Evolutionary conservation across 106 monocot genomes (phyloP).

Genomic region (Allium fistulosum): DNA sequence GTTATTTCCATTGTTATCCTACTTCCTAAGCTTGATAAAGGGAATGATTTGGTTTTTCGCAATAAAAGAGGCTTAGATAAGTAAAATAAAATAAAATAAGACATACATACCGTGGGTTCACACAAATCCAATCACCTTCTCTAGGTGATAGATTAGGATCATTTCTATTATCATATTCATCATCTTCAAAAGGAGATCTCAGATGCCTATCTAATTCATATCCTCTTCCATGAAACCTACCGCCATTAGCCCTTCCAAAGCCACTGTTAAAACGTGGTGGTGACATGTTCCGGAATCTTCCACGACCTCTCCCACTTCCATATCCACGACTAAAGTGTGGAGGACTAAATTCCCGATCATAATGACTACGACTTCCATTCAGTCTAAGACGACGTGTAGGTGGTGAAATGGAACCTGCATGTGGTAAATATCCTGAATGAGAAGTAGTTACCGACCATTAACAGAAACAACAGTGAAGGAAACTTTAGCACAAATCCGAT

Average conservation of each 20-base stretch:
- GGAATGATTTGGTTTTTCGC: no score
- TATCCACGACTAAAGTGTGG: slow-evolving; percentile 27
- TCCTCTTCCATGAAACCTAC: slow-evolving; percentile 25
- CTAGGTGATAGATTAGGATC: slow-evolving; percentile 90
- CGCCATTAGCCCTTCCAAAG: slow-evolving; percentile 23
- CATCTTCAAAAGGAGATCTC: slow-evolving; percentile 13
- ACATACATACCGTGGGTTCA: slow-evolving; percentile 60
- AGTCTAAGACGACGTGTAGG: slow-evolving; percentile 20
- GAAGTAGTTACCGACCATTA: no score
- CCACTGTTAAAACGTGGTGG: slow-evolving; percentile 15
- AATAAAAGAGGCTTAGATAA: no score
- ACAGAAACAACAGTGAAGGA: no score
- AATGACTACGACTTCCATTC: slow-evolving; percentile 13
- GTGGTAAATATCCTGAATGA: slow-evolving; percentile 20
- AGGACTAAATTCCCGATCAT: slow-evolving; percentile 23
- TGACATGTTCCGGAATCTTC: slow-evolving; percentile 38
- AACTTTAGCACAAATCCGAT: no score
- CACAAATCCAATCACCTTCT: slow-evolving; percentile 96
- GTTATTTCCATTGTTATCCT: no score
- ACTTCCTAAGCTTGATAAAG: no score
- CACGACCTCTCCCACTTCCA: slow-evolving; percentile 40
- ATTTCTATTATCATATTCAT: slow-evolving; percentile 53
- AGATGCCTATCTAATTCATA: slow-evolving; percentile 16
- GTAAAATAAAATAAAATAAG: background rate
- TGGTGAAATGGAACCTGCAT: slow-evolving; percentile 38